Percentiles rank a stretch among this genome's conserved stretches.
These are phyloP conservation scores for Populus deltoides DNA, from an alignment of 345 rosid genomes.

Conservation along the genomic window DNA sequence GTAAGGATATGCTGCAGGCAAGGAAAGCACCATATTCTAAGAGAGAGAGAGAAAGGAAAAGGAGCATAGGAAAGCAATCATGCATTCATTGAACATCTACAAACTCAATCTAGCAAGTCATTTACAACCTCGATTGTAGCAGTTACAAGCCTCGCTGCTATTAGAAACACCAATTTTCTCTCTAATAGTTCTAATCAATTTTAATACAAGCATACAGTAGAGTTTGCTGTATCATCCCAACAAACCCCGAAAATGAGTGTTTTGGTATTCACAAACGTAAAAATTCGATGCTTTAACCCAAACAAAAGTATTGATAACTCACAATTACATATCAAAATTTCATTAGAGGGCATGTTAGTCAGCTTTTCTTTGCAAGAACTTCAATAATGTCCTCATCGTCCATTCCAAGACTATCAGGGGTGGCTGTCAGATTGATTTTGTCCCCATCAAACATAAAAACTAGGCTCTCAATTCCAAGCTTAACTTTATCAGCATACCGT, in stretches of 20 bases:
- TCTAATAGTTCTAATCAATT: no score
- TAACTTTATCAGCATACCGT: constrained; percentile 60
- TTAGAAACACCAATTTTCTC: neutral
- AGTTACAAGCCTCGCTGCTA: neutral
- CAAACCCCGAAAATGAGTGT: no score
- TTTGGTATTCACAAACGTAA: no score
- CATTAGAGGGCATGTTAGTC: constrained; percentile 17
- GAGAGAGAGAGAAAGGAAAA: neutral
- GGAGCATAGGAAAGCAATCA: neutral
- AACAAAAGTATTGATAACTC: neutral
- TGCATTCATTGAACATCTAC: neutral
- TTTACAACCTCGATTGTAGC: neutral
- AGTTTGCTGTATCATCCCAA: no score
- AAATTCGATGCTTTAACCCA: neutral
- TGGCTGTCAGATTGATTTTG: constrained; percentile 54
- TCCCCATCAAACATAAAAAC: constrained; percentile 82
- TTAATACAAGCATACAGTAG: no score
- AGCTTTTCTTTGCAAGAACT: constrained; percentile 57
- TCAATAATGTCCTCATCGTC: constrained; percentile 90
- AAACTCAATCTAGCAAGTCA: neutral
- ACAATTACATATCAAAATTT: neutral
- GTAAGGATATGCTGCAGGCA: neutral
- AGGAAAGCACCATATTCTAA: neutral
- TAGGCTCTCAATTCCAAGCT: constrained; percentile 45
- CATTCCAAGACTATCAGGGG: constrained; percentile 77